Base-by-base conservation (phyloP, 1,284 basidiomycete species). In the Clitocybe nebularis region DNA sequence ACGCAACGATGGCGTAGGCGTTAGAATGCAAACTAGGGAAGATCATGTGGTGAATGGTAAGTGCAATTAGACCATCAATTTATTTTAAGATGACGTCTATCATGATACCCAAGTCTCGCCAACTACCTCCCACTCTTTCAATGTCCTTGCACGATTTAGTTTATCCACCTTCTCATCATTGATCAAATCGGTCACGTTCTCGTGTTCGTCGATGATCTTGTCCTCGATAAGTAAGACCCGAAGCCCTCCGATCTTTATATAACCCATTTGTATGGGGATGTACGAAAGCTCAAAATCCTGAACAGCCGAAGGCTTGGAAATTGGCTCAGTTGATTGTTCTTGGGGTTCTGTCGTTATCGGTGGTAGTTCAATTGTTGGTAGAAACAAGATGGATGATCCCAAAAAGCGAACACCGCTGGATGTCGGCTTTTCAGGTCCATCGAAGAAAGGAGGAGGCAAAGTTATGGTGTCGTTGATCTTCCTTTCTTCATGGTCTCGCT, bases 121-220 rank as follows among this genome's bases (percentile, higher is more conserved):
- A 30, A 88, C 62, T 4, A 81, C 67, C 46, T 80, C 81, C 70
- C 84, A 80, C 62, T 88, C 83, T 53, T 75, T 81, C 50, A 88
- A 52, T 19, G 67, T 68, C 41, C 65, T 64, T 17, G 70, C 67
- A 29, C 61, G 61, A 13, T 24, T 49, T 43, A 21, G 23, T 2
- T 43, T 47, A 29, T 51, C 43, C 13, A 49, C 47, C 29, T 54
- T 57, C 11, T 61, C 56, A 7, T 52, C 50, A 9, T 19, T 9
- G 3, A 34, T 26, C 2, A 36, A 13, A 37, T 57, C 51, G 5
- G 57, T 55, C 3, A 49, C 44, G 13, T 45, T 54, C 32, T 66
- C 46, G 26, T 47, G 40, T 17, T 14, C 55, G 25, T 69, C 65
- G 11, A 67, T 53, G 44, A 73, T 55, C 39, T 66, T 62, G 55